A percentile compares a stretch with the other conserved stretches of the same genome.
These are phyloP conservation scores for Fragilariopsis cylindrus DNA, from an alignment of 108 stramenopile species.

Conservation along the genomic window DNA sequence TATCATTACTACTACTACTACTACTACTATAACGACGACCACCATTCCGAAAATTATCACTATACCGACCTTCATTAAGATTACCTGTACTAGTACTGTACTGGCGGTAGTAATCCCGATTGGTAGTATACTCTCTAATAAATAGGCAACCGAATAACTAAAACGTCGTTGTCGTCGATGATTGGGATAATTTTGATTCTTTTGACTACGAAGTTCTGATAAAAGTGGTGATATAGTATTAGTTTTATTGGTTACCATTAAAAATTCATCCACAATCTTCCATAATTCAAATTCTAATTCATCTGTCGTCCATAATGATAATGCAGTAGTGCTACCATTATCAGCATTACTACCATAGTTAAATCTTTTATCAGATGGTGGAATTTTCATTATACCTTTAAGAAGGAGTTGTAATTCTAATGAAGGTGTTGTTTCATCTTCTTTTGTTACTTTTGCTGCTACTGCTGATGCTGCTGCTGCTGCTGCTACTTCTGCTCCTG, in stretches of 20 bases:
- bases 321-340: neutral
- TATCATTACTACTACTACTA: no score
- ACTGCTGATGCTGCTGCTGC: neutral
- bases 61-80: neutral
- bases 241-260: constrained; percentile 35
- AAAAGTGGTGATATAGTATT: constrained; percentile 42
- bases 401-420: constrained; percentile 53
- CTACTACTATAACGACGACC: neutral
- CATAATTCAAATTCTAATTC: constrained; percentile 63
- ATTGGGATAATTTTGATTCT: constrained; percentile 44
- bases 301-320: constrained; percentile 35
- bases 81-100: neutral
- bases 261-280: constrained; percentile 59
- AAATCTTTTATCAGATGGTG: constrained; percentile 20
- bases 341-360: neutral
- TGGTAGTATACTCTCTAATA: constrained; percentile 43
- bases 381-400: constrained; percentile 42
- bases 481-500: neutral
- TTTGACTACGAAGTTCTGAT: neutral
- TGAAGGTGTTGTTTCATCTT: constrained; percentile 26
- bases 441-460: neutral
- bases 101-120: neutral
- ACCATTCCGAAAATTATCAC: neutral
- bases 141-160: constrained; percentile 58
- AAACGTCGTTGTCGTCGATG: constrained; percentile 60